A percentile compares a stretch with the other conserved stretches of the same genome.
phyloP scores from a whole-genome alignment of 495 filamentous ascomycete genomes.

The Apodospora peruviana region DNA sequence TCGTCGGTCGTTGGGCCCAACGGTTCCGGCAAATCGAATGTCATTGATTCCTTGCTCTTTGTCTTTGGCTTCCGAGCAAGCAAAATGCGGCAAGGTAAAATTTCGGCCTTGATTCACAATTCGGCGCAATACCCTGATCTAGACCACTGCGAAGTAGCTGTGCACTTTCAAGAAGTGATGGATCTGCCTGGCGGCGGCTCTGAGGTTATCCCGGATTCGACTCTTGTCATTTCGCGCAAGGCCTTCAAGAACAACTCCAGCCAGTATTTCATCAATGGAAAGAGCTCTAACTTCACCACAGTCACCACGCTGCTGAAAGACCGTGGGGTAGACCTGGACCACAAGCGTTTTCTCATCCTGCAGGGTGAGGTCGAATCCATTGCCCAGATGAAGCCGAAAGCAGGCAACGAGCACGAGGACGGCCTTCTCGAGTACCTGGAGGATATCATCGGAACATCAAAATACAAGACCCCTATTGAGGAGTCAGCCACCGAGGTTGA shows the following conservation, averaged over 20 bases:
- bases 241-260: conserved; percentile 98
- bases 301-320: conserved; percentile 87
- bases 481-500: conserved; percentile 87
- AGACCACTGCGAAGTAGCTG: conserved; percentile 87
- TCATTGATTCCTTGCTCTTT: conserved; percentile 95
- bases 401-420: conserved; percentile 89
- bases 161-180: conserved; percentile 91
- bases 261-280: conserved; percentile 93
- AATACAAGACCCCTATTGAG: conserved; percentile 95
- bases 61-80: conserved; percentile 98
- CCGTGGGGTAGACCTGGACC: conserved; percentile 88
- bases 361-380: conserved; percentile 98
- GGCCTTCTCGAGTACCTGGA: conserved; percentile 95
- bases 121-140: conserved; percentile 80
- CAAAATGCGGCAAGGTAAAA: conserved; percentile 99
- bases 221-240: conserved; percentile 79
- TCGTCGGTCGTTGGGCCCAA: conserved; percentile 99
- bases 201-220: conserved; percentile 73
- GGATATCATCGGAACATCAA: conserved; percentile 96
- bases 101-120: conserved; percentile 95
- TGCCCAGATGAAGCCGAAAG: conserved; percentile 98
- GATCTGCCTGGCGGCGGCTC: conserved; percentile 71
- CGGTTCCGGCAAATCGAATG: conserved; percentile 97
- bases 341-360: conserved; percentile 95
- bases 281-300: conserved; percentile 80